Evolutionary conservation across 139 green algal species (phyloP), one percentile per base, ranked within the genome.

Genomic region (Chlorokybus atmophyticus): DNA sequence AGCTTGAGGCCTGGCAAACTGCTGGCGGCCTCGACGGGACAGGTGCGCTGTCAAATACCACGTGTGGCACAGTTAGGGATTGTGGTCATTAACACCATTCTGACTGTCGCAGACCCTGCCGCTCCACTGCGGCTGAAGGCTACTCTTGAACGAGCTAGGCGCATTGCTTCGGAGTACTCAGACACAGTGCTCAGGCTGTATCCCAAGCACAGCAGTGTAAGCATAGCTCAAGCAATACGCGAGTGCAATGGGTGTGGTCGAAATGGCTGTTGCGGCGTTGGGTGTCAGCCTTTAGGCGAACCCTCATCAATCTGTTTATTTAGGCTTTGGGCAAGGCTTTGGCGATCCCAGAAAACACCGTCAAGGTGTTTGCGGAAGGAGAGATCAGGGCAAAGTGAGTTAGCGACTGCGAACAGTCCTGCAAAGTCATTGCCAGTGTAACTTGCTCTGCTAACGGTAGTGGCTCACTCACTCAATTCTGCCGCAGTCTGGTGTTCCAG

Each of bases 401-500:
- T n/a, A n/a, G n/a, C n/a, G n/a, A n/a, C n/a, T n/a, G n/a, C n/a
- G n/a, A n/a, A n/a, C n/a, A n/a, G n/a, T n/a, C n/a, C n/a, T n/a
- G n/a, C n/a, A n/a, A n/a, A n/a, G n/a, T n/a, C n/a, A 47, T 47
- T 47, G 39, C 39, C 39, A n/a, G 39, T n/a, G n/a, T n/a, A n/a
- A n/a, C n/a, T n/a, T n/a, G n/a, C n/a, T n/a, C n/a, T n/a, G n/a
- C n/a, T n/a, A n/a, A n/a, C n/a, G n/a, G n/a, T n/a, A n/a, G n/a
- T n/a, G n/a, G n/a, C n/a, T n/a, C n/a, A n/a, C n/a, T n/a, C n/a
- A n/a, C n/a, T n/a, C n/a, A n/a, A n/a, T n/a, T n/a, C 14, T 44
- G 10, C 10, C 35, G 75, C 17, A 84, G 71, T 52, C 64, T 96
- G 50, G 82, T 89, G 14, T 98, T 97, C 73, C 88, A 97, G 73